These are phyloP conservation scores for Phytophthora hybrid DNA, from an alignment of 352 stramenopile genomes.

Conservation along the genomic window DNA sequence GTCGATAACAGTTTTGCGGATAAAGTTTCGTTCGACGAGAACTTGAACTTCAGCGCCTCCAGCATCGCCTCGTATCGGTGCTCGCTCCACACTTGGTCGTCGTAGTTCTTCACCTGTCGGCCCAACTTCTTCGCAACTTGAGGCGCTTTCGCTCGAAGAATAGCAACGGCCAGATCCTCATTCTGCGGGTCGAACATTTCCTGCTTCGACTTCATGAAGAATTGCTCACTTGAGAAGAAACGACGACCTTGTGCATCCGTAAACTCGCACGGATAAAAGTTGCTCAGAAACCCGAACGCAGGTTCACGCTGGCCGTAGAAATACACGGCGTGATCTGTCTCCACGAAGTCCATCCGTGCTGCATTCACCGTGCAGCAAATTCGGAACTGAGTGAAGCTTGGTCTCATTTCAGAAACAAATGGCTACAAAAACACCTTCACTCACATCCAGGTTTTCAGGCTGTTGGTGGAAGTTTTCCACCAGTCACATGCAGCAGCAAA, in stretches of 20 bases:
- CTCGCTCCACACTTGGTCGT: slow-evolving; percentile 54
- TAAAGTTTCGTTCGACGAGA: slow-evolving; percentile 46
- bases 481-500: too few relatives aligned
- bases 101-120: slow-evolving; percentile 61
- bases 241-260: slow-evolving; percentile 36
- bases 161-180: slow-evolving; percentile 43
- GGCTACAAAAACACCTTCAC: not conserved
- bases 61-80: slow-evolving; percentile 61
- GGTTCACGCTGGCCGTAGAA: slow-evolving; percentile 60
- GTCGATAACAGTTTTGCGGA: slow-evolving; percentile 50
- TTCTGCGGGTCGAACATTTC: slow-evolving; percentile 68
- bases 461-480: too few relatives aligned
- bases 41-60: slow-evolving; percentile 74
- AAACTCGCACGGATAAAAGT: slow-evolving; percentile 70
- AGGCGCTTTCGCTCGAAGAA: slow-evolving; percentile 58
- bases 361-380: not conserved
- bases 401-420: not conserved
- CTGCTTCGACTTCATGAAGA: slow-evolving; percentile 80
- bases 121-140: slow-evolving; percentile 38
- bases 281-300: slow-evolving; percentile 63
- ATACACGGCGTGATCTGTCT: slow-evolving; percentile 52
- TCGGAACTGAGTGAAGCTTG: not conserved
- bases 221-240: slow-evolving; percentile 78
- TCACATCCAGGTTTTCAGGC: not conserved
- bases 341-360: slow-evolving; percentile 38